Evolutionary conservation across 345 rosid species (phyloP), one percentile per base, ranked within the genome.

Genomic region (Lumnitzera littorea): DNA sequence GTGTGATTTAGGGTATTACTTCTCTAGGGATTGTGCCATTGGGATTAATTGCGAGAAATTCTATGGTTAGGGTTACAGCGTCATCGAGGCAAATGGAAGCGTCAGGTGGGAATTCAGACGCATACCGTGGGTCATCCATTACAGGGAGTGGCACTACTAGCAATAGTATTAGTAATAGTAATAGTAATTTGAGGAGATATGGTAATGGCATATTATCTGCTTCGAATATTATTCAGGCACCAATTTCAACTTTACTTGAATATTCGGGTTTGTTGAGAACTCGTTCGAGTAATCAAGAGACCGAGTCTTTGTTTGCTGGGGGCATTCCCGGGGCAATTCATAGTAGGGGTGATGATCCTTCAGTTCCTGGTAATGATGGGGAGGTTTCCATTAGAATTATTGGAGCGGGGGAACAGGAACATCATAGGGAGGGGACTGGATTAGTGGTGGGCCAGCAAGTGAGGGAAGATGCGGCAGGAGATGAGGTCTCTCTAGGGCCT

Each of bases 351-450:
- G 91, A 85, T 56, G 87, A 68, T 72, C 74, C 96, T 11, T 0
- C 83, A 0, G 52, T 46, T 23, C 46, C 53, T 7, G 43, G 71
- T 62, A 76, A 69, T 63, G 82, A 64, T 48, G 96, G 89, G 29
- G 98, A 95, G 83, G 98, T 95, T 62, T 73, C 99, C 12, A 95
- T 95, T 66, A 81, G 96, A 84, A 95, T 95, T 24, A 86, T 95
- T 25, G 98, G 89, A n/a, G 80, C 85, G 3, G 92, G 74, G 10
- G 97, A 91, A 53, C 96, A 83, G 12, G 97, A 84, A 25, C 67
- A 64, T 15, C 75, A 73, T 11, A 73, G 75, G 62, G 97, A 84
- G 15, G 63, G 65, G 36, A 63, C 77, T 41, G 87, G 82, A 46
- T 63, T 81, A 61, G 89, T 83, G 56, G 81, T 74, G 13, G 91